These are phyloP conservation scores for Gleditsia sinensis DNA, from an alignment of 306 rosid species.

Conservation along the genomic window DNA sequence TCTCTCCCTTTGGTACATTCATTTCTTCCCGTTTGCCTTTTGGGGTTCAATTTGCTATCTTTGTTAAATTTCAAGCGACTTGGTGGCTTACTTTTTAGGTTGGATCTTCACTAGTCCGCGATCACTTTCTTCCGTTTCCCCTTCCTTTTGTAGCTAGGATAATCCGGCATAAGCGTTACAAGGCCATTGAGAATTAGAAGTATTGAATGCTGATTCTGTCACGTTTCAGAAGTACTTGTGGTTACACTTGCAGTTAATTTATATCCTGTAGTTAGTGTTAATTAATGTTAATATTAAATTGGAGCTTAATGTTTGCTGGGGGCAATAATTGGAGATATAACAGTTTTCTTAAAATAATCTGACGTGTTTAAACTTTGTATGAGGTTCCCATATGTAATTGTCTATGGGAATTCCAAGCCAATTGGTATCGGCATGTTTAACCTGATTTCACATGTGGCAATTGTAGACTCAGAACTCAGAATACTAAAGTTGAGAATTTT, in stretches of 20 bases:
- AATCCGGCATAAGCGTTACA: not conserved
- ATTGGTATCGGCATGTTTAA: not conserved
- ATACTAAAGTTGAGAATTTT: not conserved
- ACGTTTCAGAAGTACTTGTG: not conserved
- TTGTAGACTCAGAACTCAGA: not conserved
- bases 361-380: too few relatives aligned
- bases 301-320: not conserved
- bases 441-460: not conserved
- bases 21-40: not conserved
- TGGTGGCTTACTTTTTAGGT: not conserved
- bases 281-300: not conserved
- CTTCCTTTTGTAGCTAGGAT: not conserved
- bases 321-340: conserved; percentile 1
- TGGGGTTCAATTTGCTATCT: not conserved
- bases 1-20: not conserved
- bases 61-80: not conserved
- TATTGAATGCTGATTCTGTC: conserved; percentile 4
- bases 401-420: not conserved
- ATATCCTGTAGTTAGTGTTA: not conserved
- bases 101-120: not conserved
- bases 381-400: not conserved
- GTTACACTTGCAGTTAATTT: not conserved
- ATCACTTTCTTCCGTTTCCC: not conserved
- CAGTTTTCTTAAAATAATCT: too few relatives aligned
- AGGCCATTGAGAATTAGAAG: not conserved